Conservation (phyloP, 169 alveolate genomes). For the Eimeria tenella region DNA sequence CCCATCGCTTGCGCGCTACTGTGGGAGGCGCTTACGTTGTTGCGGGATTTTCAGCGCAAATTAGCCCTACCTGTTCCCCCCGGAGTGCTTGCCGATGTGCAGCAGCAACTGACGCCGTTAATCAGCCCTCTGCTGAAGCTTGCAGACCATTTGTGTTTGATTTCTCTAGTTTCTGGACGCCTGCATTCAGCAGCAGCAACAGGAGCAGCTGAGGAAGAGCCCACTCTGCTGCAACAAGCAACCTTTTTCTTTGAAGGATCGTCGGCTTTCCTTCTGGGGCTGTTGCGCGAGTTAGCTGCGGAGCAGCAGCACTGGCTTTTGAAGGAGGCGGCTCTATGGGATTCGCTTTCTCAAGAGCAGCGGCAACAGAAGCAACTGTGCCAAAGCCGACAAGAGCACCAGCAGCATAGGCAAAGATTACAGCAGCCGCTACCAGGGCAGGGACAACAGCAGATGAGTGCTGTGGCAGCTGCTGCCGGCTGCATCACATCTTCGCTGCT, state of each 20-base stretch:
- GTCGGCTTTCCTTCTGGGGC: slow-evolving; percentile 2
- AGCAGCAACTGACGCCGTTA: neutral
- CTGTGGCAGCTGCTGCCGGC: slow-evolving; percentile 46
- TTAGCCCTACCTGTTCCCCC: neutral
- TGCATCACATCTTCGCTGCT: slow-evolving; percentile 47
- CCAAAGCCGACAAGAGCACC: slow-evolving; percentile 3
- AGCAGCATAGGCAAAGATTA: neutral
- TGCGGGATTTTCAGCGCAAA: neutral
- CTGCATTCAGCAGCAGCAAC: slow-evolving; percentile 37
- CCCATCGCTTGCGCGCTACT: slow-evolving; percentile 49
- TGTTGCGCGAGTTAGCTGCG: slow-evolving; percentile 38
- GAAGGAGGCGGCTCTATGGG: slow-evolving; percentile 39
- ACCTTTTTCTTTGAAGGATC: slow-evolving; percentile 52
- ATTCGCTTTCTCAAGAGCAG: neutral
- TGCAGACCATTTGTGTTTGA: neutral
- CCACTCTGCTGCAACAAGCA: slow-evolving; percentile 37
- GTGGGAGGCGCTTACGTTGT: slow-evolving; percentile 51
- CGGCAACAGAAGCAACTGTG: slow-evolving; percentile 43
- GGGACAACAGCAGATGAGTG: neutral
- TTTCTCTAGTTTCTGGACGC: neutral
- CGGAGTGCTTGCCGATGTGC: slow-evolving; percentile 16
- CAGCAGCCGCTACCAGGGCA: slow-evolving; percentile 14
- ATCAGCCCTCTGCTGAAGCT: slow-evolving; percentile 4
- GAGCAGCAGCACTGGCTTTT: slow-evolving; percentile 46
- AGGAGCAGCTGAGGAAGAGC: slow-evolving; percentile 23